A percentile compares a stretch with the other conserved stretches of the same genome.
Evolutionary conservation across 345 rosid species (phyloP).

Genomic region (Acer negundo): DNA sequence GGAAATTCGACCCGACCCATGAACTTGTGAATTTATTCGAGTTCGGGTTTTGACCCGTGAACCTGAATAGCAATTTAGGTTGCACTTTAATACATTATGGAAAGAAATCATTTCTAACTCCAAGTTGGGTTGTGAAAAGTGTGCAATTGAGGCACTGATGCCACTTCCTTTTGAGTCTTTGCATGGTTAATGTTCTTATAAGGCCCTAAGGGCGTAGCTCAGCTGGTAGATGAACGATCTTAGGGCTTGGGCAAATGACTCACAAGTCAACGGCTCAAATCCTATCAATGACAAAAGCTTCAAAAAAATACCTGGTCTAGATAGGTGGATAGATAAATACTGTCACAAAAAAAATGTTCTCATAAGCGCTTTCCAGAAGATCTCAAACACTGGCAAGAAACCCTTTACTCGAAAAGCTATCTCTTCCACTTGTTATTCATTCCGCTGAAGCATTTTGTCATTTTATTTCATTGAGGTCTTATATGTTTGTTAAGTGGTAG

Average conservation of each 20-base stretch:
- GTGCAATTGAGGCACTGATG: constrained; percentile 28
- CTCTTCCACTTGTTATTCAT: constrained; percentile 52
- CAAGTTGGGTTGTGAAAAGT: constrained; percentile 26
- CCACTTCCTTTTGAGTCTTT: constrained; percentile 56
- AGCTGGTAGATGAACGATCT: too few relatives aligned
- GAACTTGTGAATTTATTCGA: too few relatives aligned
- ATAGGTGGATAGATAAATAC: too few relatives aligned
- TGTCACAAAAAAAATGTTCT: too few relatives aligned
- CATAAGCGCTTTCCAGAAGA: constrained; percentile 81
- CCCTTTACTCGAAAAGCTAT: constrained; percentile 46
- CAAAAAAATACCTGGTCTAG: too few relatives aligned
- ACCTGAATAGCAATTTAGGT: too few relatives aligned
- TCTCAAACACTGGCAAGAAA: constrained; percentile 55
- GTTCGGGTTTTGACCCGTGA: too few relatives aligned
- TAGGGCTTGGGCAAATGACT: too few relatives aligned
- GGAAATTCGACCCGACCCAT: too few relatives aligned
- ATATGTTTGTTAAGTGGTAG: neutral
- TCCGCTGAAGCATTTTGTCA: constrained; percentile 54
- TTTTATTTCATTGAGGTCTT: constrained; percentile 2
- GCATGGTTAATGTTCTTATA: constrained; percentile 83
- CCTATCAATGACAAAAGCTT: too few relatives aligned
- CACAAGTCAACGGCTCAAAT: too few relatives aligned
- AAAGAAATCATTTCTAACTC: constrained; percentile 29
- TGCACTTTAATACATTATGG: constrained; percentile 34
- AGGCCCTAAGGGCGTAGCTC: too few relatives aligned